phyloP scores from a whole-genome alignment of 768 basidiomycete genomes.

The Leucocoprinus birnbaumii region DNA sequence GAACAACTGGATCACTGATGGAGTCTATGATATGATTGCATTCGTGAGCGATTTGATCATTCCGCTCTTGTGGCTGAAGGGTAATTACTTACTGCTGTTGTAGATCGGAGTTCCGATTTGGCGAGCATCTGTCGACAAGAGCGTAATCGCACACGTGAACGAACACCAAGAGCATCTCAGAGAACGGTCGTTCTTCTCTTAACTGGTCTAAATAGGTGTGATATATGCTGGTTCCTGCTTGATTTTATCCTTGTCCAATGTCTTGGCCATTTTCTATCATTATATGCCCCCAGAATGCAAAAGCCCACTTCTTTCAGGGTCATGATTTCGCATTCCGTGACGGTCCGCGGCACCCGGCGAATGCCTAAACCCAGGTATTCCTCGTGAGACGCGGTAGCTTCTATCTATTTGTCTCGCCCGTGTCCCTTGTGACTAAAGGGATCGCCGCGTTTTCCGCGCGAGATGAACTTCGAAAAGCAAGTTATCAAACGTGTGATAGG shows the following conservation, averaged over 20 bases:
- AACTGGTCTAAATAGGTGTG: background rate
- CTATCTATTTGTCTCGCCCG: slow-evolving; percentile 7
- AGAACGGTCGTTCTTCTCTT: slow-evolving; percentile 40
- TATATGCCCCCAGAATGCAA: background rate
- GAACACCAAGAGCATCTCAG: slow-evolving; percentile 47
- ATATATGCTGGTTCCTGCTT: background rate
- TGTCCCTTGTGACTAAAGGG: slow-evolving; percentile 4
- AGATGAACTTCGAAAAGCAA: background rate
- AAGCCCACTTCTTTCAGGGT: background rate
- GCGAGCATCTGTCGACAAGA: slow-evolving; percentile 47
- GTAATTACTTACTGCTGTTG: slow-evolving; percentile 11
- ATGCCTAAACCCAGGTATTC: slow-evolving; percentile 2
- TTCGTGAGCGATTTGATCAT: slow-evolving; percentile 33
- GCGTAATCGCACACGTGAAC: slow-evolving; percentile 38
- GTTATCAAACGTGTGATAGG: background rate
- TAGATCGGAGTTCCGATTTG: slow-evolving; percentile 54
- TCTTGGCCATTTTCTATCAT: no score
- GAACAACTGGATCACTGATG: slow-evolving; percentile 60
- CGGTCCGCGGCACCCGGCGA: slow-evolving; percentile 1
- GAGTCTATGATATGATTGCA: slow-evolving; percentile 39
- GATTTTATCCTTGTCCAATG: no score
- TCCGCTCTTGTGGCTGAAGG: background rate
- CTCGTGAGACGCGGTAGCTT: background rate
- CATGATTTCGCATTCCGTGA: background rate
- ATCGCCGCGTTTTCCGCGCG: slow-evolving; percentile 3